Evolutionary conservation across 1,284 basidiomycete species (phyloP).

Genomic region (Leccinum pallidistipes): DNA sequence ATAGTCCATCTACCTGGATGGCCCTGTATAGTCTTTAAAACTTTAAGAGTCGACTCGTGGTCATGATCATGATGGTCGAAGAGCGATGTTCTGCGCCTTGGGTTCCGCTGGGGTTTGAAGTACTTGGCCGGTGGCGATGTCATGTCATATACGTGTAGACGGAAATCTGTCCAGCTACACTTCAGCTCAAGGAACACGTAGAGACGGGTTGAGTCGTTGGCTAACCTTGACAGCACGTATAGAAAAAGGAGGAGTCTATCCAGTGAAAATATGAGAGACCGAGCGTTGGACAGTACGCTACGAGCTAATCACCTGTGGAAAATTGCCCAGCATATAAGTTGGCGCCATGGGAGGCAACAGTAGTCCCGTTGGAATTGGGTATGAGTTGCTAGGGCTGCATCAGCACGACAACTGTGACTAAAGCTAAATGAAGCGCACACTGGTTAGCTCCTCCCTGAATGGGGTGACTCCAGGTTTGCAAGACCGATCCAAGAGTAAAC

Average conservation of each 20-base stretch:
- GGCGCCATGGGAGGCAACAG: conserved; percentile 79
- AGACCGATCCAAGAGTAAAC: conserved; percentile 45
- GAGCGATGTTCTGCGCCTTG: conserved; percentile 14
- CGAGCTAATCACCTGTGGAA: conserved; percentile 59
- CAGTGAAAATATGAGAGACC: conserved; percentile 4
- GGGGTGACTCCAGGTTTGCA: conserved; percentile 38
- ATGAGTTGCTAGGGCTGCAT: conserved; percentile 58
- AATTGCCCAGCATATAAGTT: conserved; percentile 95
- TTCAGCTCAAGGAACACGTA: conserved; percentile 11
- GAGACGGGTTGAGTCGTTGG: neutral
- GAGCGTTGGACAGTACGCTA: conserved; percentile 23
- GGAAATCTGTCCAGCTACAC: conserved; percentile 65
- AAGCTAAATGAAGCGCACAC: conserved; percentile 39
- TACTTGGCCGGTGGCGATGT: conserved; percentile 46
- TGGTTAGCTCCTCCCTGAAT: conserved; percentile 53
- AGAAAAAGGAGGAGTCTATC: conserved; percentile 77
- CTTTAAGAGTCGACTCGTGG: conserved; percentile 68
- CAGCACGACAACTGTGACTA: conserved; percentile 5
- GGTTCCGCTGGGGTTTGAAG: conserved; percentile 17
- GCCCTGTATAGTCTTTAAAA: conserved; percentile 80
- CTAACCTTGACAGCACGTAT: conserved; percentile 78
- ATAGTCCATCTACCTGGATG: conserved; percentile 85
- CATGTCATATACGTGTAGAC: conserved; percentile 86
- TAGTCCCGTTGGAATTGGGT: conserved; percentile 86
- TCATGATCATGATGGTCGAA: conserved; percentile 34